Evolutionary conservation across 2,329 filamentous ascomycete genomes (phyloP).

Genomic region (Gaeumannomyces sp.): DNA sequence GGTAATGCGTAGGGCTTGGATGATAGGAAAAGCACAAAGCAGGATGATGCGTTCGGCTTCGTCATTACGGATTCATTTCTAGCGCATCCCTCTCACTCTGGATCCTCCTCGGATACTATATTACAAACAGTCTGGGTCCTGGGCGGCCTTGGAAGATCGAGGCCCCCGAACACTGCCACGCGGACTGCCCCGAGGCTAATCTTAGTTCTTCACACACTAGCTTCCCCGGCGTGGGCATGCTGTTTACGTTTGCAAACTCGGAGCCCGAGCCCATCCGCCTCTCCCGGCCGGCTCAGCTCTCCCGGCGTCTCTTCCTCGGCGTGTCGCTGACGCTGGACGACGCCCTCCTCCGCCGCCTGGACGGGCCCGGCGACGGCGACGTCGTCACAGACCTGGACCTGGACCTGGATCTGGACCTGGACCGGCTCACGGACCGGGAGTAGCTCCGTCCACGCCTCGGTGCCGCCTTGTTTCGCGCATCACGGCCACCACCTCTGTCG

Average conservation of each 20-base stretch:
- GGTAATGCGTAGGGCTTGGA: no score
- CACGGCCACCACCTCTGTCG: constrained; percentile 3
- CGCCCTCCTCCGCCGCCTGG: constrained; percentile 15
- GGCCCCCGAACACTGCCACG: no score
- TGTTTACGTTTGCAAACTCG: no score
- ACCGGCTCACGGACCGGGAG: constrained; percentile 15
- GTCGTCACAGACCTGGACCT: constrained; percentile 17
- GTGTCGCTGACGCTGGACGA: constrained; percentile 16
- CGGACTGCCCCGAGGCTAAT: no score
- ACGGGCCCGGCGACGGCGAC: constrained; percentile 14
- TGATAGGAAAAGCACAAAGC: no score
- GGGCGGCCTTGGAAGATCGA: not conserved
- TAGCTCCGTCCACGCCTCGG: constrained; percentile 6
- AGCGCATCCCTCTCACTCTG: not conserved
- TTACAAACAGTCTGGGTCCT: not conserved
- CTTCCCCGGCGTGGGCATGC: no score
- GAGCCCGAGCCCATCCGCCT: not conserved
- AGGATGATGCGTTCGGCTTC: not conserved
- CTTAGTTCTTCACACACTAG: no score
- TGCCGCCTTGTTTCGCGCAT: not conserved
- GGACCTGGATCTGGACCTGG: constrained; percentile 18
- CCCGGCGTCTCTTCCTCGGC: constrained; percentile 20
- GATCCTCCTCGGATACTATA: not conserved
- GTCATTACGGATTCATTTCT: not conserved
- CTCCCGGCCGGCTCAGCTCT: not conserved